A percentile compares a stretch with the other conserved stretches of the same genome.
phyloP scores from a whole-genome alignment of 1,284 basidiomycete species.

The Ustilago sp. region DNA sequence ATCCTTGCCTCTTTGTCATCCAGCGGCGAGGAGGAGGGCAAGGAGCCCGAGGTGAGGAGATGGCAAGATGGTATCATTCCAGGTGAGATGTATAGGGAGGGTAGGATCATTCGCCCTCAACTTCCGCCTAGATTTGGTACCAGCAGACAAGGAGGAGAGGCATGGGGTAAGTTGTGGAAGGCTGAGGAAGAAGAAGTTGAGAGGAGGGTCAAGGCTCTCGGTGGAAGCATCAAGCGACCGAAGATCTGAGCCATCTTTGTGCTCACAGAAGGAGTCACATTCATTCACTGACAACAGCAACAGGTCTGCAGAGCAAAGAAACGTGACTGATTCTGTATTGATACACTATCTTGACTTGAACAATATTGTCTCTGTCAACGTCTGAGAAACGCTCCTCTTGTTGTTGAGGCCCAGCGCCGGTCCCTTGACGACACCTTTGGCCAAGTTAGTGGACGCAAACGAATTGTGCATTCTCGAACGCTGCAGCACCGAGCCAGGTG shows the following conservation, averaged over 20 bases:
- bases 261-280: background rate
- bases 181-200: constrained; percentile 34
- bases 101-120: constrained; percentile 29
- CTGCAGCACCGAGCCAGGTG: constrained; percentile 39
- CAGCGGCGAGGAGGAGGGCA: background rate
- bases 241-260: constrained; percentile 6
- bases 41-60: constrained; percentile 5
- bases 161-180: constrained; percentile 26
- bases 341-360: constrained; percentile 8
- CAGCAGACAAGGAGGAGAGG: background rate
- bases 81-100: constrained; percentile 41
- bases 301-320: background rate
- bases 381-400: constrained; percentile 29
- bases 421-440: constrained; percentile 27
- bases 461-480: constrained; percentile 47
- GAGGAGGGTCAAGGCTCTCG: constrained; percentile 13
- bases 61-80: constrained; percentile 26
- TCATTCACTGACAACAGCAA: background rate
- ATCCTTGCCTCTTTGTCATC: constrained; percentile 4
- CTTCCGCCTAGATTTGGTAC: constrained; percentile 22
- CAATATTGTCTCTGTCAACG: constrained; percentile 6
- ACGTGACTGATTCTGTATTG: constrained; percentile 5
- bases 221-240: constrained; percentile 32
- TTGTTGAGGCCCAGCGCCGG: constrained; percentile 16
- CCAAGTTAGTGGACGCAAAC: constrained; percentile 33